Conservation (phyloP, 179 eudicot genomes). For the Dionaea muscipula region DNA sequence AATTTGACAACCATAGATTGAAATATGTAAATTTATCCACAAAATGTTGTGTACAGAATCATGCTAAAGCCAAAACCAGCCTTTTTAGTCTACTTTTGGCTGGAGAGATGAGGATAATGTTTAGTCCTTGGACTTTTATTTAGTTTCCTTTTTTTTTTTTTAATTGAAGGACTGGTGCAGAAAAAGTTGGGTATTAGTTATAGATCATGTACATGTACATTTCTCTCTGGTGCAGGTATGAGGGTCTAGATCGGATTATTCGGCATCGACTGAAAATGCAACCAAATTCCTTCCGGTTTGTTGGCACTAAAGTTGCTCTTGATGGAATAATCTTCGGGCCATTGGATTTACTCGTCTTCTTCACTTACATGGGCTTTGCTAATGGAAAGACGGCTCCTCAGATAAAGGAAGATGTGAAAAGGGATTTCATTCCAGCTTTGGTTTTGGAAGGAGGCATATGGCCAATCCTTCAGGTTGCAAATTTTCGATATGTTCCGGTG, state of each 20-base stretch:
- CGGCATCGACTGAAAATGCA: constrained; percentile 35
- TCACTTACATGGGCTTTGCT: constrained; percentile 85
- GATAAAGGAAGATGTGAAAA: constrained; percentile 82
- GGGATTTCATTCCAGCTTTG: constrained; percentile 82
- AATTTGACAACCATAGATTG: no score
- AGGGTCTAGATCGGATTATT: constrained; percentile 66
- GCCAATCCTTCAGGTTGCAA: constrained; percentile 84
- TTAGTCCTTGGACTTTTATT: no score
- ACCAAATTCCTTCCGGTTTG: constrained; percentile 66
- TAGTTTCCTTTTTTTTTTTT: no score
- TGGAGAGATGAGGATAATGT: no score
- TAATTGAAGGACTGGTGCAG: no score
- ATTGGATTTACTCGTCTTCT: constrained; percentile 76
- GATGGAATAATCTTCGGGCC: constrained; percentile 92
- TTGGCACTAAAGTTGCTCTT: constrained; percentile 69
- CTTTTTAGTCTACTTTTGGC: no score
- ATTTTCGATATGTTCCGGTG: constrained; percentile 77
- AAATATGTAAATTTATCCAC: no score
- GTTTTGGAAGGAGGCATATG: constrained; percentile 79
- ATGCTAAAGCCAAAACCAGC: no score
- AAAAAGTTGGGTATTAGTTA: neutral
- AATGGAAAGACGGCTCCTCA: constrained; percentile 62
- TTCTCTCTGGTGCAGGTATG: constrained; percentile 45
- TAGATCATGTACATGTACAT: neutral
- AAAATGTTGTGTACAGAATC: no score